Evolutionary conservation across 768 basidiomycete species (phyloP).

Genomic region (Suillus luteus): DNA sequence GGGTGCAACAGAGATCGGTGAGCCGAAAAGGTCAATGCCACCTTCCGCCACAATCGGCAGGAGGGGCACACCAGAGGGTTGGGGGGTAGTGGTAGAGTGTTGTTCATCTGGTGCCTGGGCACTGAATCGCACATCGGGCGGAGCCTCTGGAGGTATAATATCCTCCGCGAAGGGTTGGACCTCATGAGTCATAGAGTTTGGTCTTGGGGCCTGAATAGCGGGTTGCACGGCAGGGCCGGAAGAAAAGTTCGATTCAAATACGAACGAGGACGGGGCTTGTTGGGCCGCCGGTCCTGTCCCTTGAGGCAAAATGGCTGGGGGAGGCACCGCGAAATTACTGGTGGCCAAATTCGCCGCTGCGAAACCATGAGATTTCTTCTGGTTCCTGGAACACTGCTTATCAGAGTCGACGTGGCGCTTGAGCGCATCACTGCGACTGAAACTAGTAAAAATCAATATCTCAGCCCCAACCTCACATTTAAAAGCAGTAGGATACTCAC

Average conservation of each 20-base stretch:
- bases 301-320: not conserved
- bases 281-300: not conserved
- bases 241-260: not conserved
- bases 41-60: not conserved
- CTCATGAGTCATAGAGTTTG: not conserved
- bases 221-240: not conserved
- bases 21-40: not conserved
- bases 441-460: not conserved
- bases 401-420: not conserved
- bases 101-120: not conserved
- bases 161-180: not conserved
- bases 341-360: not conserved
- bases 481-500: not conserved
- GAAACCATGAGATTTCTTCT: not conserved
- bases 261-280: not conserved
- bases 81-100: not conserved
- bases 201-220: not conserved
- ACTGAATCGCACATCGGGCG: not conserved
- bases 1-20: not conserved
- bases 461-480: not conserved
- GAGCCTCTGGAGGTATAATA: no score
- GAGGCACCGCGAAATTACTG: not conserved
- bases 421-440: not conserved
- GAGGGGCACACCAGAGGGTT: not conserved
- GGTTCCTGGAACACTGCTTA: not conserved